Conservation (phyloP, 768 basidiomycete species). For the Psilocybe cubensis region DNA sequence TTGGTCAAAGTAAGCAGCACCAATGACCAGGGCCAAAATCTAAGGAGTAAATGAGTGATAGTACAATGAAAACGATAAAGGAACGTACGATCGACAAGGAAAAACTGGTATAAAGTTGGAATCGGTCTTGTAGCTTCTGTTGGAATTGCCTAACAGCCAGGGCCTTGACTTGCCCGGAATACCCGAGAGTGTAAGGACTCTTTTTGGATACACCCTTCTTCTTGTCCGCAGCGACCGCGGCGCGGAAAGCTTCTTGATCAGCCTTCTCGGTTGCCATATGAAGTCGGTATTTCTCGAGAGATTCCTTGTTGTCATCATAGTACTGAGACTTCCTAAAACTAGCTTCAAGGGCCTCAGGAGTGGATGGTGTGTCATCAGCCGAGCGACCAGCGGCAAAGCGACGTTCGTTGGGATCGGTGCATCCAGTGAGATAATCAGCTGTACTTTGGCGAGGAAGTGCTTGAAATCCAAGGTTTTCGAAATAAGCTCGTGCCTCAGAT, state of each 20-base stretch:
- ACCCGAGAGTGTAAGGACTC: slow-evolving; percentile 84
- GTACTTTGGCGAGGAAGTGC: slow-evolving; percentile 82
- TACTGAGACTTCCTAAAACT: slow-evolving; percentile 59
- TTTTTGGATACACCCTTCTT: slow-evolving; percentile 75
- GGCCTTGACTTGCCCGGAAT: slow-evolving; percentile 71
- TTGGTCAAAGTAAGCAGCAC: slow-evolving; percentile 74
- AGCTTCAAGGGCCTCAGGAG: slow-evolving; percentile 68
- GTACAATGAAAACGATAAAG: neutral
- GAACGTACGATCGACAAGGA: slow-evolving; percentile 52
- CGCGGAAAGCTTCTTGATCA: slow-evolving; percentile 79
- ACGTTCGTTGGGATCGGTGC: slow-evolving; percentile 86
- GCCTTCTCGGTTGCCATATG: slow-evolving; percentile 60
- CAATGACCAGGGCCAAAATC: slow-evolving; percentile 67
- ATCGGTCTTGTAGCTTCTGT: slow-evolving; percentile 72
- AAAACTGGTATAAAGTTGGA: slow-evolving; percentile 77
- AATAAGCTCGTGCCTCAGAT: slow-evolving; percentile 76
- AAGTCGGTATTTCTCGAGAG: slow-evolving; percentile 58
- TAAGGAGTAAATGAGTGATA: slow-evolving; percentile 19
- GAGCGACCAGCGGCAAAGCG: slow-evolving; percentile 70
- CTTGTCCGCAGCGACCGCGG: slow-evolving; percentile 77
- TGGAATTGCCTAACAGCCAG: slow-evolving; percentile 76
- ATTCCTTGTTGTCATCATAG: slow-evolving; percentile 43
- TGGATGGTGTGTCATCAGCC: slow-evolving; percentile 60
- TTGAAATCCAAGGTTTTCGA: slow-evolving; percentile 73
- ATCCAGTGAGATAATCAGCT: slow-evolving; percentile 84